Base-by-base conservation (phyloP, 495 filamentous ascomycete species). In the Amorphotheca resinae region DNA sequence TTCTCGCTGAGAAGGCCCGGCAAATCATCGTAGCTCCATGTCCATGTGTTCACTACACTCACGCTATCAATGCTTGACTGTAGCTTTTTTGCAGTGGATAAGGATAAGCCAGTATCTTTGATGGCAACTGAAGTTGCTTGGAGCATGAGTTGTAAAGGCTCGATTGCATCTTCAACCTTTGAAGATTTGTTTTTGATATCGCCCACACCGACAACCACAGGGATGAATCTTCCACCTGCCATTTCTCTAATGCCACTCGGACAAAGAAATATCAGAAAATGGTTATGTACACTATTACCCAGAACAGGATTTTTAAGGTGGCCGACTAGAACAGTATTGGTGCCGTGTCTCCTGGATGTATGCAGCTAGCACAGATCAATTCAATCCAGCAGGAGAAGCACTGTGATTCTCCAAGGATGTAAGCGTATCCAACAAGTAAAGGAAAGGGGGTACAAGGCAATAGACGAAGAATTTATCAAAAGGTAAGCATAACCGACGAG, bases 41-140 rank as follows among this genome's bases (percentile, higher is more conserved):
- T 75, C 72, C 73, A 77, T 4, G 64, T 73, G 17, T 52, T 52
- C n/a, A 77, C 72, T 4, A 76, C 64, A 32, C 61, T 56, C 28
- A 76, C 55, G 44, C 66, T 72, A 45, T 77, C 71, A 39, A 77
- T 70, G 11, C 52, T 57, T 3, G 58, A 55, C 37, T 61, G 59
- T 4, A 76, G 53, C 15, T 56, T 41, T 6, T 58, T 44, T 0
- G 45, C 31, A 11, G 42, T 44, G 7, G 46, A 18, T 1, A 32
- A 3, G 9, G 53, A 44, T 1, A 57, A 45, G 6, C 37, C 45
- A 12, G 64, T 58, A 41, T 77, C 72, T 35, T 63, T 42, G 7
- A 74, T 46, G 4, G 73, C 69, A 9, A 41, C 45, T 3, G 40
- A 9, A 34, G 68, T 74, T 0, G 70, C 66, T 47, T 67, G 58